phyloP scores from a whole-genome alignment of 179 eudicot species.

The Beta corolliflora region DNA sequence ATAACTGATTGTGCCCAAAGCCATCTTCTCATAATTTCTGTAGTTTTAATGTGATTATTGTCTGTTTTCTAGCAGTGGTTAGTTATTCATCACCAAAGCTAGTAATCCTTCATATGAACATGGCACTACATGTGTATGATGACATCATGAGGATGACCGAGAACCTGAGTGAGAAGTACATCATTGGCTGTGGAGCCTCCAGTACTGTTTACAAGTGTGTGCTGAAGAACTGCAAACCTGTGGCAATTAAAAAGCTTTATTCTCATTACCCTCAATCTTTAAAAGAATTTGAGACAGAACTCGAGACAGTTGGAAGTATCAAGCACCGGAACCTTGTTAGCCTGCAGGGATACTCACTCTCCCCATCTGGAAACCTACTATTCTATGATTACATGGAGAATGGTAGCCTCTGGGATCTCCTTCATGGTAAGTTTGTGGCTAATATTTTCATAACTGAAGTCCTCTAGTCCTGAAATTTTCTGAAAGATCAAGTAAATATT shows the following conservation, averaged over 20 bases:
- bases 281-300: constrained; percentile 94
- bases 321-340: constrained; percentile 93
- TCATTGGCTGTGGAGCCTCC: constrained; percentile 94
- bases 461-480: neutral
- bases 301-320: constrained; percentile 91
- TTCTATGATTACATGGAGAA: constrained; percentile 99
- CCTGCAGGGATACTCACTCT: constrained; percentile 93
- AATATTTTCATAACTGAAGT: neutral
- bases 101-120: constrained; percentile 97
- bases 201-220: constrained; percentile 98
- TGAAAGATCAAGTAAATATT: neutral
- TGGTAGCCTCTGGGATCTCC: constrained; percentile 96
- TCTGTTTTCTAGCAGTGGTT: constrained; percentile 40
- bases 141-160: constrained; percentile 99
- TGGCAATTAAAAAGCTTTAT: constrained; percentile 85
- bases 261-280: constrained; percentile 71
- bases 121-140: constrained; percentile 98
- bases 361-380: constrained; percentile 80
- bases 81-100: constrained; percentile 85
- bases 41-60: neutral
- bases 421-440: constrained; percentile 66
- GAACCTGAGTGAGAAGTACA: constrained; percentile 90
- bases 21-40: neutral
- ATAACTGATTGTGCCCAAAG: neutral
- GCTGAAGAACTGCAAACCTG: constrained; percentile 91